Evolutionary conservation across 2,329 filamentous ascomycete species (phyloP), one percentile per base, ranked within the genome.

Genomic region (Tympanopsis confertula): DNA sequence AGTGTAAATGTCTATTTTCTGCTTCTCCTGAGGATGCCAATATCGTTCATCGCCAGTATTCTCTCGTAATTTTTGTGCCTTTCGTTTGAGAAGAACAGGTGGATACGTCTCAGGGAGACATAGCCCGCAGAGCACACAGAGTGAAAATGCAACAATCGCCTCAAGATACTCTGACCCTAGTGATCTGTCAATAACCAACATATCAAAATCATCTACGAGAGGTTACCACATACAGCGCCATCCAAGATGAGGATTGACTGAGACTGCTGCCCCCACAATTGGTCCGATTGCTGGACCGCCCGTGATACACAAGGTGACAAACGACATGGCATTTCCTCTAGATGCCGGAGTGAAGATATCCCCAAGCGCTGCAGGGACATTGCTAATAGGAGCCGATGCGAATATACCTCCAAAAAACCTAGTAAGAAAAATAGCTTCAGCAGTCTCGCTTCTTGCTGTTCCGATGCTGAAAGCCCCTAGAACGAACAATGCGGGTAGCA

Each of bases 211-310:
- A n/a, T n/a, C n/a, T n/a, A n/a, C n/a, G n/a, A n/a, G n/a, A n/a
- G n/a, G n/a, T n/a, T n/a, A n/a, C n/a, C n/a, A n/a, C n/a, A n/a
- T 62, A 63, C 63, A 66, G 37, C 62, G 50, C 62, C 62, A 66
- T n/a, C 59, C 57, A 2, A 66, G 47, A 35, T 51, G 42, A 1
- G 48, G 45, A 20, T 53, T 53, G 19, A 46, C 45, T 2, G 50
- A 40, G 2, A 68, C 42, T 1, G 59, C 58, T 2, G 57, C 50
- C 13, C 64, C 64, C 12, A 66, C 54, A 5, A 62, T 44, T 2
- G 65, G 65, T 0, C 56, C 63, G 4, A 68, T 33, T 3, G 59
- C 51, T 1, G 63, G 59, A 2, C 63, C 58, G 32, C 57, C 52
- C 37, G 56, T 54, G 29, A 68, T 56, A 33, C 57, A 53, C 5